phyloP scores from a whole-genome alignment of 768 basidiomycete genomes.

The Suillus subluteus region DNA sequence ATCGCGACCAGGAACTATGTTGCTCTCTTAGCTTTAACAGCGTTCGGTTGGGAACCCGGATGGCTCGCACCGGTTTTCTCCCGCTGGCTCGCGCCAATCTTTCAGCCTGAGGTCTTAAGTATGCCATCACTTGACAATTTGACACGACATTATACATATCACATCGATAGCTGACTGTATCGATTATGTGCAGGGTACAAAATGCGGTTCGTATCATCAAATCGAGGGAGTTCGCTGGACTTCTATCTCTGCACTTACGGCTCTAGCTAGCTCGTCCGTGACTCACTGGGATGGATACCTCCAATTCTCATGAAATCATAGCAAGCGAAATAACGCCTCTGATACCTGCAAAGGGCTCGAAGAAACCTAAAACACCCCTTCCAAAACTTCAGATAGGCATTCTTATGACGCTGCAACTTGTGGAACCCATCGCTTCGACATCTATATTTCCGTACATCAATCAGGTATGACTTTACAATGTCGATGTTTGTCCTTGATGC shows the following conservation, averaged over 20 bases:
- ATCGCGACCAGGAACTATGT: not conserved
- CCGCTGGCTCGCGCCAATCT: not conserved
- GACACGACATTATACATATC: not conserved
- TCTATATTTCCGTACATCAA: constrained; percentile 57
- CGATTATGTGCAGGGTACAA: not conserved
- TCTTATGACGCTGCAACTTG: constrained; percentile 45
- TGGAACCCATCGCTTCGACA: constrained; percentile 50
- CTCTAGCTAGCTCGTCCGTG: not conserved
- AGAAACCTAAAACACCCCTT: constrained; percentile 41
- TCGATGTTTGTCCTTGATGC: not conserved
- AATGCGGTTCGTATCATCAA: not conserved
- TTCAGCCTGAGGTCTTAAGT: not conserved
- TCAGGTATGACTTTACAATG: constrained; percentile 33
- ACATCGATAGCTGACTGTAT: not conserved
- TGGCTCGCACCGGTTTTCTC: not conserved
- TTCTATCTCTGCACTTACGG: not conserved
- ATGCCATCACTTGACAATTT: not conserved
- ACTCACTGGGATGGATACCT: not conserved
- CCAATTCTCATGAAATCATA: not conserved
- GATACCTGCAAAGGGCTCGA: constrained; percentile 5
- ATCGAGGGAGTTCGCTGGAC: not conserved
- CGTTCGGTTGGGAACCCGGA: not conserved
- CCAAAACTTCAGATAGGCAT: constrained; percentile 49
- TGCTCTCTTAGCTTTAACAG: not conserved
- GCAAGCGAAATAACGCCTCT: not conserved